Base-by-base conservation (phyloP, 2,329 filamentous ascomycete genomes). In the Neodidymelliopsis sp. region DNA sequence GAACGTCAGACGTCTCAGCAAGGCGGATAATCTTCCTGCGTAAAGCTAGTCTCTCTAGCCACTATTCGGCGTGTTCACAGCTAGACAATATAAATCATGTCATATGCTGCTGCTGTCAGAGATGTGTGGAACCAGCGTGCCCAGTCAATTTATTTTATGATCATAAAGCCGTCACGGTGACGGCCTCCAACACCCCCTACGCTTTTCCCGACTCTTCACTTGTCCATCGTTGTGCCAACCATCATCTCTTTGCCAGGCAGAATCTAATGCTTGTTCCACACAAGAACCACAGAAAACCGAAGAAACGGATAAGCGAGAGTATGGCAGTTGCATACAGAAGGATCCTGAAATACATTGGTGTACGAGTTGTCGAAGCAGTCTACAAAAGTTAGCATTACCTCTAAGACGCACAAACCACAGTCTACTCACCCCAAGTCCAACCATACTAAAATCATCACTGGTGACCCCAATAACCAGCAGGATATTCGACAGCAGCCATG, bases 1-100 rank as follows among this genome's bases (percentile, higher is more conserved):
- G 18, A 38, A 41, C 3, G 59, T 62, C 7, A 40, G 57, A 22
- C 43, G 57, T 7, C 49, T 62, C n/a, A 62, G 59, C 27, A 60
- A 62, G 20, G 57, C 54, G 15, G 53, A 62, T 24, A 59, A 60
- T 18, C 44, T 62, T 8, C 44, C 33, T 10, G 50, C 10, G 11
- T 51, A 37, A 27, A 16, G 23, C 10, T 2, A 5, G 2, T 19
- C 6, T 4, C 20, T 35, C 33, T n/a, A n/a, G n/a, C n/a, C n/a
- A n/a, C n/a, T n/a, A n/a, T n/a, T n/a, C n/a, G n/a, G n/a, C n/a
- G n/a, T n/a, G n/a, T n/a, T n/a, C n/a, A n/a, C n/a, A n/a, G n/a
- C n/a, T n/a, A n/a, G n/a, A n/a, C n/a, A n/a, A n/a, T n/a, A n/a
- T n/a, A n/a, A n/a, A n/a, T n/a, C n/a, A n/a, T n/a, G n/a, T n/a